A percentile compares a stretch with the other conserved stretches of the same genome.
These are phyloP conservation scores for Pseudozyma thailandica DNA, from an alignment of 1,284 basidiomycete species.

Conservation along the genomic window DNA sequence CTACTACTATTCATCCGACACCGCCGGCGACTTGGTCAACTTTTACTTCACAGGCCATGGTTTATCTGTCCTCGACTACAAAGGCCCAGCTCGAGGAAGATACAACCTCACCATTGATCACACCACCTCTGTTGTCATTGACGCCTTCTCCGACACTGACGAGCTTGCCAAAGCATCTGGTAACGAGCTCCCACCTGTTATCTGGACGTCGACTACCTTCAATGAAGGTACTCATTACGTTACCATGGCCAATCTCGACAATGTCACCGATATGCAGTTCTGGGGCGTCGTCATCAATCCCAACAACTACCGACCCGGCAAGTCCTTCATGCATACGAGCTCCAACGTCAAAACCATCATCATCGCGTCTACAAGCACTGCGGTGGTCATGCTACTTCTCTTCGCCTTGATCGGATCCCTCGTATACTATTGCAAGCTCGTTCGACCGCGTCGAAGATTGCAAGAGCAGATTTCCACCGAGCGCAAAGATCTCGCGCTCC, in stretches of 20 bases:
- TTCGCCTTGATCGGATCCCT: slow-evolving; percentile 31
- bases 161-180: slow-evolving; percentile 22
- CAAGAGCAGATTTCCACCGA: slow-evolving; percentile 18
- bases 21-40: slow-evolving; percentile 27
- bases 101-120: slow-evolving; percentile 43
- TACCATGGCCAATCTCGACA: slow-evolving; percentile 37
- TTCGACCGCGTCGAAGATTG: slow-evolving; percentile 17
- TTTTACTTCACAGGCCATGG: slow-evolving; percentile 36
- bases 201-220: slow-evolving; percentile 38
- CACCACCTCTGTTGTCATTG: slow-evolving; percentile 18
- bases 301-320: slow-evolving; percentile 38
- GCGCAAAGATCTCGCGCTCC: slow-evolving; percentile 11
- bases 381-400: slow-evolving; percentile 31
- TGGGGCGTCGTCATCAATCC: slow-evolving; percentile 47
- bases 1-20: slow-evolving; percentile 30
- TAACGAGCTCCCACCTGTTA: slow-evolving; percentile 21
- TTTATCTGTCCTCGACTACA: slow-evolving; percentile 39
- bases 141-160: slow-evolving; percentile 26
- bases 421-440: slow-evolving; percentile 38
- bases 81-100: slow-evolving; percentile 24
- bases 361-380: slow-evolving; percentile 38
- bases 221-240: slow-evolving; percentile 30
- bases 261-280: slow-evolving; percentile 32
- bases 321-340: slow-evolving; percentile 16
- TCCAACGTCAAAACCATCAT: slow-evolving; percentile 32